phyloP scores from a whole-genome alignment of 768 basidiomycete genomes.

The Tylopilus sp. region DNA sequence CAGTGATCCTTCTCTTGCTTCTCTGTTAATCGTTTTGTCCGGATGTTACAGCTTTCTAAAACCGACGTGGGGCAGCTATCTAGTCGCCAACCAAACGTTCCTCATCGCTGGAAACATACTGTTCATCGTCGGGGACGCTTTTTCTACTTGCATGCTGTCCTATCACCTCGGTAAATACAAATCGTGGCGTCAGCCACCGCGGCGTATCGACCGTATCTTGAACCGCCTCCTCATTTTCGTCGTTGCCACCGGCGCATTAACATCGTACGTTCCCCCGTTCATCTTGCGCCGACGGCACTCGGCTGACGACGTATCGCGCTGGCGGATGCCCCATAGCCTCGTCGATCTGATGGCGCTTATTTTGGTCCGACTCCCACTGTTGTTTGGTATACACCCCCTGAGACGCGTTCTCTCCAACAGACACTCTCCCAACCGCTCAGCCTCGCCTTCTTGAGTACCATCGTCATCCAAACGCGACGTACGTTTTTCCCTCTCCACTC shows the following conservation, averaged over 20 bases:
- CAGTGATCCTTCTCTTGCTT: no score
- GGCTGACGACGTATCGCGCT: neutral
- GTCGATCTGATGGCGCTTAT: slow-evolving; percentile 26
- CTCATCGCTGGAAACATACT: slow-evolving; percentile 21
- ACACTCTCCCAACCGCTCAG: slow-evolving; percentile 17
- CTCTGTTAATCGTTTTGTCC: no score
- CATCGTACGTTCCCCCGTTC: slow-evolving; percentile 13
- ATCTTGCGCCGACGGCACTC: neutral
- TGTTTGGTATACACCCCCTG: no score
- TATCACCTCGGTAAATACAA: slow-evolving; percentile 19
- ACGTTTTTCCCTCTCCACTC: neutral
- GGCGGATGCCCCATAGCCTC: slow-evolving; percentile 9
- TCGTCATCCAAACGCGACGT: slow-evolving; percentile 28
- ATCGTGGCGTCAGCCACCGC: slow-evolving; percentile 5
- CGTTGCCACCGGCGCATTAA: slow-evolving; percentile 26
- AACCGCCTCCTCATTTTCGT: slow-evolving; percentile 23
- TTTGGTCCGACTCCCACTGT: slow-evolving; percentile 11
- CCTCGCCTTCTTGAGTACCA: slow-evolving; percentile 17
- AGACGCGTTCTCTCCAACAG: neutral
- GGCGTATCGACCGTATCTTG: slow-evolving; percentile 21
- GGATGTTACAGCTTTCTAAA: slow-evolving; percentile 10
- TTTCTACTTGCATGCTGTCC: slow-evolving; percentile 20
- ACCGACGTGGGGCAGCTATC: slow-evolving; percentile 13
- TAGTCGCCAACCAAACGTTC: neutral
- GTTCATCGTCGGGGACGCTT: slow-evolving; percentile 24